Evolutionary conservation across 345 rosid species (phyloP).

Genomic region (Eucalyptus victrix): DNA sequence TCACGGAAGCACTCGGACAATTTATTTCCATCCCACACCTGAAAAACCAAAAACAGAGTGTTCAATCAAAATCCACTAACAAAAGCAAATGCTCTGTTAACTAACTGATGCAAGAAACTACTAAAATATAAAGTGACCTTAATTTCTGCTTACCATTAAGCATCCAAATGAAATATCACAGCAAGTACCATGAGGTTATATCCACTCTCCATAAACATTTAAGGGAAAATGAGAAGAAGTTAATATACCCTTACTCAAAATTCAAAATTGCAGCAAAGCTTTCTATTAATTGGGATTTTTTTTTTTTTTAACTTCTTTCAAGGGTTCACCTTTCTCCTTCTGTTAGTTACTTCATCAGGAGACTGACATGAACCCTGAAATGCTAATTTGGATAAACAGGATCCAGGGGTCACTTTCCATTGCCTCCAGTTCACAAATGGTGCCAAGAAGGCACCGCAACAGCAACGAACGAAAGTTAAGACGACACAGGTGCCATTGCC

Average conservation of each 20-base stretch:
- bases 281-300: background rate
- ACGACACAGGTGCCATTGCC: background rate
- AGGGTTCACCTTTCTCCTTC: background rate
- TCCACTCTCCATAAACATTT: background rate
- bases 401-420: background rate
- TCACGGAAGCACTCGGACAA: conserved; percentile 37
- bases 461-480: background rate
- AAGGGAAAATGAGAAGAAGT: background rate
- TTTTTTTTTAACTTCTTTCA: background rate
- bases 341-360: background rate
- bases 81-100: background rate
- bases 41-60: background rate
- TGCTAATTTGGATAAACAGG: background rate
- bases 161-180: background rate
- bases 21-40: conserved; percentile 46
- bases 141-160: background rate
- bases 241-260: background rate
- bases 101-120: background rate
- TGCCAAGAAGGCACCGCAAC: background rate
- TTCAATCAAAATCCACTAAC: background rate
- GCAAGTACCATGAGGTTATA: background rate
- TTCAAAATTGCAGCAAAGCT: background rate
- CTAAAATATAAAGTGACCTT: background rate
- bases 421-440: background rate
- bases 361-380: background rate